phyloP scores from a whole-genome alignment of 2,329 filamentous ascomycete species.

The Colletotrichum sp. region DNA sequence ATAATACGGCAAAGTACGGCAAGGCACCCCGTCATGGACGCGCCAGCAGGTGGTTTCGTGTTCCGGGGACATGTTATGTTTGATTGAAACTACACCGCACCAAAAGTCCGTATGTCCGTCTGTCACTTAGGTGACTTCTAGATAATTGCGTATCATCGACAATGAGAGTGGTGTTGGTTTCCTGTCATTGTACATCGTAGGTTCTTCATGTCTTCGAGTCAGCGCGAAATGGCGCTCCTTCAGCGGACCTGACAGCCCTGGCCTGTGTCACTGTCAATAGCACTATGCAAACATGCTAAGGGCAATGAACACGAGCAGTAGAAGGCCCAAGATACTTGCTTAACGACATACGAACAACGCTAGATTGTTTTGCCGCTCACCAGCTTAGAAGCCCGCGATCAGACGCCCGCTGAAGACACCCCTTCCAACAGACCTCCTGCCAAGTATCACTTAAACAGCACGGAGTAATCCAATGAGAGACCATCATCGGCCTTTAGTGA shows the following conservation, averaged over 20 bases:
- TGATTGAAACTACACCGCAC: not conserved
- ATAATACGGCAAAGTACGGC: not conserved
- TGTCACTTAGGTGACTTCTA: not conserved
- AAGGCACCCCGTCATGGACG: not conserved
- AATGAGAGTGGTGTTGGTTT: not conserved
- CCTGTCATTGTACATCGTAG: not conserved
- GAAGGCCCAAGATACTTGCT: not conserved
- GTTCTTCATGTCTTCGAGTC: not conserved
- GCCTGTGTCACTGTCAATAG: not conserved
- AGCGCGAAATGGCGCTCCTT: not conserved
- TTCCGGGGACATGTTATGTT: not conserved
- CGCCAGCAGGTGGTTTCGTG: not conserved
- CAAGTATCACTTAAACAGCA: not conserved
- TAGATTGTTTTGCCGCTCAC: not conserved
- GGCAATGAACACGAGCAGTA: rapidly evolving
- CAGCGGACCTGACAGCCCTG: not conserved
- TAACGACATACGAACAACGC: not conserved
- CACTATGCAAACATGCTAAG: not conserved
- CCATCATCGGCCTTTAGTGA: rapidly evolving
- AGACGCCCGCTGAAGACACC: not conserved
- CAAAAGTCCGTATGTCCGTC: not conserved
- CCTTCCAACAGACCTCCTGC: not conserved
- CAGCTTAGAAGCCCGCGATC: not conserved
- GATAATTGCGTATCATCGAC: not conserved
- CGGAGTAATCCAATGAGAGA: not conserved